These are phyloP conservation scores for Pascua sp. DNA, from an alignment of 1,284 basidiomycete species.

Conservation along the genomic window DNA sequence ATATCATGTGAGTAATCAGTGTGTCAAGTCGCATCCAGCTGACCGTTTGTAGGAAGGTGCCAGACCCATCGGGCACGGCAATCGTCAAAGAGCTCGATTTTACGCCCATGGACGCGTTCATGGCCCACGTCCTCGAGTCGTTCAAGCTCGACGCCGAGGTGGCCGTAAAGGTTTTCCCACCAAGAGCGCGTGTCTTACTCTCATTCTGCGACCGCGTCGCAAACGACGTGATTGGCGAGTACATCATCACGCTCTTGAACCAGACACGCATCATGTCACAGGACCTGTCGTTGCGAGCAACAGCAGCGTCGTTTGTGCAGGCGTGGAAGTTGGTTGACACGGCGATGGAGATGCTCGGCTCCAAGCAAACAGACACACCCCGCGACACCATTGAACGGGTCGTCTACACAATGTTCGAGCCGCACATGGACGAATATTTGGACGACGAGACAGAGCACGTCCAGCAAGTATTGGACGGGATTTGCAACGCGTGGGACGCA, in stretches of 20 bases:
- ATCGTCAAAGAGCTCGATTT: constrained; percentile 62
- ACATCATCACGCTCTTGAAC: constrained; percentile 71
- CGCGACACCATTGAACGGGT: constrained; percentile 68
- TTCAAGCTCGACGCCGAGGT: constrained; percentile 71
- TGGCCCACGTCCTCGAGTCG: constrained; percentile 63
- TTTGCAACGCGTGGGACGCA: constrained; percentile 73
- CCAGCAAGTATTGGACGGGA: constrained; percentile 67
- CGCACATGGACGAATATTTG: constrained; percentile 93
- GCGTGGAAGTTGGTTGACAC: constrained; percentile 79
- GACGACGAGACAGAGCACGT: constrained; percentile 85
- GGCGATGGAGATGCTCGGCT: constrained; percentile 54
- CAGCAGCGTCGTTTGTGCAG: constrained; percentile 84
- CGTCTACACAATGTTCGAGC: constrained; percentile 87
- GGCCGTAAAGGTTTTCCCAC: constrained; percentile 81
- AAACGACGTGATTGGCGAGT: constrained; percentile 65
- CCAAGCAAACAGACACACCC: constrained; percentile 42
- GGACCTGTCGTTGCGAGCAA: constrained; percentile 74
- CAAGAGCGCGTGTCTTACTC: constrained; percentile 47
- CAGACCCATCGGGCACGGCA: constrained; percentile 28
- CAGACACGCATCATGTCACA: constrained; percentile 70
- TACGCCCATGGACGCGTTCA: constrained; percentile 88
- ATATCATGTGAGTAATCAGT: constrained; percentile 67
- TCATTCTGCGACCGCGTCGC: constrained; percentile 45
- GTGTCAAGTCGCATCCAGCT: background rate
- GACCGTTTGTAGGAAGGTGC: constrained; percentile 26